phyloP scores from a whole-genome alignment of 805 yeast species.

The Hanseniaspora valbyensis region DNA sequence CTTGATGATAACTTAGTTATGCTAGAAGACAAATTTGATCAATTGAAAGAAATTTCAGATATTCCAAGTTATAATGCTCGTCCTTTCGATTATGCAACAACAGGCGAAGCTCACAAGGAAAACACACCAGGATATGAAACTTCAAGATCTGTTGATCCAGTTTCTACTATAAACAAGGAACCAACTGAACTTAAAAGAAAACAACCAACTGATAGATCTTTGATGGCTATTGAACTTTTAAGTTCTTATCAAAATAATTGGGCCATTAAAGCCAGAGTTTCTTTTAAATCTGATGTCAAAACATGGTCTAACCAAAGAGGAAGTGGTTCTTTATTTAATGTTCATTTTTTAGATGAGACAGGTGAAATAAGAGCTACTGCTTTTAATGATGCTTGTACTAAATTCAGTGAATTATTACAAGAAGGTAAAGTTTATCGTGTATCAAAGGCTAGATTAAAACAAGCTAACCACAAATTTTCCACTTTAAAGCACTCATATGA shows the following conservation, averaged over 20 bases:
- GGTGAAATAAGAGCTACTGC: conserved; percentile 95
- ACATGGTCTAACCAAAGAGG: conserved; percentile 82
- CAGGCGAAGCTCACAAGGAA: conserved; percentile 4
- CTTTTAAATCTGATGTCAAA: conserved; percentile 75
- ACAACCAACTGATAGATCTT: conserved; percentile 30
- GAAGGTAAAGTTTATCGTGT: conserved; percentile 86
- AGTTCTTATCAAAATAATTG: conserved; percentile 86
- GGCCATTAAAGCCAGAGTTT: conserved; percentile 88
- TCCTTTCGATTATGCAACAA: conserved; percentile 16
- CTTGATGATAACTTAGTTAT: not conserved
- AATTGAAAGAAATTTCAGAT: conserved; percentile 30
- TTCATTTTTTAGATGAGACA: conserved; percentile 82
- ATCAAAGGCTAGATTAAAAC: conserved; percentile 66
- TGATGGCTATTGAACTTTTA: conserved; percentile 70
- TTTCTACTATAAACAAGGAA: conserved; percentile 20
- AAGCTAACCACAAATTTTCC: conserved; percentile 78
- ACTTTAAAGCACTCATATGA: conserved; percentile 82
- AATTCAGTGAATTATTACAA: conserved; percentile 59
- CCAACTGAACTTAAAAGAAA: conserved; percentile 14
- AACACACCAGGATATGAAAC: conserved; percentile 11
- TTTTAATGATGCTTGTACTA: conserved; percentile 76
- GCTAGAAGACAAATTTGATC: conserved; percentile 42
- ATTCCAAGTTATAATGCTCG: conserved; percentile 32
- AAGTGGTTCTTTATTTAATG: conserved; percentile 80
- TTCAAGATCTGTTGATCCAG: conserved; percentile 21